A percentile compares a stretch with the other conserved stretches of the same genome.
Conservation (phyloP, 495 filamentous ascomycete genomes). For the Xylaria cubensis region DNA sequence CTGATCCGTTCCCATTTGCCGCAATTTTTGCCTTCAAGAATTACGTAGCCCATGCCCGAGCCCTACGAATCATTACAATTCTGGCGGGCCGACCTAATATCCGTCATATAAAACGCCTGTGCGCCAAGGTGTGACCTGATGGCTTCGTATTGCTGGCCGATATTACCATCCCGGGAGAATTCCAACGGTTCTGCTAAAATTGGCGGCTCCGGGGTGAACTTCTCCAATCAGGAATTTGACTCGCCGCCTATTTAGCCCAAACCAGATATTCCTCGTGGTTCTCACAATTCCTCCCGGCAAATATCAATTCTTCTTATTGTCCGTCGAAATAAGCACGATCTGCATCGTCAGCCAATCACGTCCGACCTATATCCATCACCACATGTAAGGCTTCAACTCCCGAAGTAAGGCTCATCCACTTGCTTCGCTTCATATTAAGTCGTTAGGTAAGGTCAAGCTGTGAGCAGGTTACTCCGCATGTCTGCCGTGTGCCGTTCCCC, state of each 20-base stretch:
- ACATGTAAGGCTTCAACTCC: slow-evolving; percentile 29
- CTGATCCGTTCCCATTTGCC: not conserved
- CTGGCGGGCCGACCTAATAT: slow-evolving; percentile 20
- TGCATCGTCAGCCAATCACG: slow-evolving; percentile 18
- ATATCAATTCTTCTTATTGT: slow-evolving; percentile 7
- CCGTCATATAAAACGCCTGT: slow-evolving; percentile 7
- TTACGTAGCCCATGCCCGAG: not conserved
- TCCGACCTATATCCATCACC: slow-evolving; percentile 18
- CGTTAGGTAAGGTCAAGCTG: slow-evolving; percentile 14
- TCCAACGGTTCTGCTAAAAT: not conserved
- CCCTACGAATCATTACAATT: not conserved
- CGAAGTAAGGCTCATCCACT: slow-evolving; percentile 20
- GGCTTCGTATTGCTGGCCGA: slow-evolving; percentile 18
- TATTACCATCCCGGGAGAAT: slow-evolving; percentile 26
- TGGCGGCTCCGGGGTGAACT: not conserved
- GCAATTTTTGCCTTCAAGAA: not conserved
- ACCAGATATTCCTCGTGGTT: slow-evolving; percentile 10
- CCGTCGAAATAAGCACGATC: slow-evolving; percentile 14
- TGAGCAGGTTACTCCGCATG: slow-evolving; percentile 6
- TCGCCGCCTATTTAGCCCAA: slow-evolving; percentile 22
- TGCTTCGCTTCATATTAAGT: slow-evolving; percentile 15
- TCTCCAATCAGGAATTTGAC: slow-evolving; percentile 9
- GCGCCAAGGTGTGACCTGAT: slow-evolving; percentile 17
- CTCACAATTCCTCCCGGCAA: slow-evolving; percentile 16
- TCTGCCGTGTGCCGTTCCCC: slow-evolving; percentile 19